These are phyloP conservation scores for Haplographium delicatum DNA, from an alignment of 495 filamentous ascomycete species.

Conservation along the genomic window DNA sequence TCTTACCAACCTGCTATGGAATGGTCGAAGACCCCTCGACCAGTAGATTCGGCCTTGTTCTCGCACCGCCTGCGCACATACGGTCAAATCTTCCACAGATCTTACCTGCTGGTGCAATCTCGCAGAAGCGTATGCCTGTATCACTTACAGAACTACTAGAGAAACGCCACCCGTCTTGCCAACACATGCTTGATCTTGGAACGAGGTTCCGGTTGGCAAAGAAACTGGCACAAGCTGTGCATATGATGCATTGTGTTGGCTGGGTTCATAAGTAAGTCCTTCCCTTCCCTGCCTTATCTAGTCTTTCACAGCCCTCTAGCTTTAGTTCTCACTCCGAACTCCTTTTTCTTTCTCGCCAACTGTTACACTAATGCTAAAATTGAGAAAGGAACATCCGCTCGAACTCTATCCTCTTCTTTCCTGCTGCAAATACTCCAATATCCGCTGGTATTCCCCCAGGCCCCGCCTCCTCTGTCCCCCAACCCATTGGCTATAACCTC, in stretches of 20 bases:
- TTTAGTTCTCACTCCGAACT: too few relatives aligned
- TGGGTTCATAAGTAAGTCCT: slow-evolving; percentile 20
- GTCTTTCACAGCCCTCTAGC: too few relatives aligned
- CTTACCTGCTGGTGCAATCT: slow-evolving; percentile 23
- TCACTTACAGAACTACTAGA: slow-evolving; percentile 20
- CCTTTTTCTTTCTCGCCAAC: too few relatives aligned
- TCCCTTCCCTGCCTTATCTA: too few relatives aligned
- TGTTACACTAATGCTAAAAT: too few relatives aligned
- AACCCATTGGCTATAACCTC: slow-evolving; percentile 19
- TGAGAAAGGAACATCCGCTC: slow-evolving; percentile 22
- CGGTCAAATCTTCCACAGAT: slow-evolving; percentile 20
- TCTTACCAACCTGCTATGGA: slow-evolving; percentile 25
- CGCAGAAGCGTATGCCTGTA: slow-evolving; percentile 23
- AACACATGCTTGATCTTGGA: slow-evolving; percentile 20
- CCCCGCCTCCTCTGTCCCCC: slow-evolving; percentile 16
- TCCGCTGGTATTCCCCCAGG: slow-evolving; percentile 17
- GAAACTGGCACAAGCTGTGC: slow-evolving; percentile 20
- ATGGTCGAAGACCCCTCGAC: slow-evolving; percentile 22
- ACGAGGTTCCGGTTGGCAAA: slow-evolving; percentile 23
- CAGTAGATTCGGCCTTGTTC: slow-evolving; percentile 20
- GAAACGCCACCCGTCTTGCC: slow-evolving; percentile 18
- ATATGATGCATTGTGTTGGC: slow-evolving; percentile 25
- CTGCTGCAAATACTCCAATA: slow-evolving; percentile 10
- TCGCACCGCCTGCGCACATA: slow-evolving; percentile 25
- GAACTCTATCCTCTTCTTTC: slow-evolving; percentile 26